Conservation (phyloP, 306 rosid species). For the Citrullus amarus region DNA sequence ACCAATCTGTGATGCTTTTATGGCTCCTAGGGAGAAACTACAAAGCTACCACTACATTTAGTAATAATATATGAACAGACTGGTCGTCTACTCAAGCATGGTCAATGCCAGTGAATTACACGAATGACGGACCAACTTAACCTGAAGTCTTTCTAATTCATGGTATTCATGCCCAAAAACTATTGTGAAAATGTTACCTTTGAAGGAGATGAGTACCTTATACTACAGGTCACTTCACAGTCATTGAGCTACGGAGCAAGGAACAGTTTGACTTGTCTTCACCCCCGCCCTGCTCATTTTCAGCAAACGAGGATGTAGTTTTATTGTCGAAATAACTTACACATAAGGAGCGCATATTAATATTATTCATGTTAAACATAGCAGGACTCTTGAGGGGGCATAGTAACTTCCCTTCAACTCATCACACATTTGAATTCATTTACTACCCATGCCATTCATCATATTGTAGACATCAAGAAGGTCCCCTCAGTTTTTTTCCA, state of each 20-base stretch:
- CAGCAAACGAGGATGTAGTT: neutral
- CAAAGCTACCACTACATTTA: neutral
- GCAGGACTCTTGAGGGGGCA: neutral
- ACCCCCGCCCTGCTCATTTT: neutral
- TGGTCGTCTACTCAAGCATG: neutral
- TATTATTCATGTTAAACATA: neutral
- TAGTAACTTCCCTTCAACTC: neutral
- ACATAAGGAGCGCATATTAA: neutral
- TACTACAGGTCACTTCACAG: neutral
- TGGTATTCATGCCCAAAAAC: neutral
- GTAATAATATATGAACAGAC: neutral
- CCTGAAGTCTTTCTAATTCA: neutral
- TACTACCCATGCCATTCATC: neutral
- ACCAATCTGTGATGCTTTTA: too few relatives aligned
- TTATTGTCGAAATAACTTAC: neutral
- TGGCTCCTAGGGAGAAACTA: neutral
- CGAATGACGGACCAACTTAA: neutral
- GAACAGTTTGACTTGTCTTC: neutral
- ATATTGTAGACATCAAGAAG: neutral
- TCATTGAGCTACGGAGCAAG: slow-evolving; percentile 2
- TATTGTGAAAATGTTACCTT: neutral
- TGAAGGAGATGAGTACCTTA: neutral
- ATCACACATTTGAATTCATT: neutral
- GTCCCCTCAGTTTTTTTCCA: neutral
- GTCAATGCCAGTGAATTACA: neutral